Conservation (phyloP, 192 early-diverging fungal species). For the Helicostylum pulchrum region DNA sequence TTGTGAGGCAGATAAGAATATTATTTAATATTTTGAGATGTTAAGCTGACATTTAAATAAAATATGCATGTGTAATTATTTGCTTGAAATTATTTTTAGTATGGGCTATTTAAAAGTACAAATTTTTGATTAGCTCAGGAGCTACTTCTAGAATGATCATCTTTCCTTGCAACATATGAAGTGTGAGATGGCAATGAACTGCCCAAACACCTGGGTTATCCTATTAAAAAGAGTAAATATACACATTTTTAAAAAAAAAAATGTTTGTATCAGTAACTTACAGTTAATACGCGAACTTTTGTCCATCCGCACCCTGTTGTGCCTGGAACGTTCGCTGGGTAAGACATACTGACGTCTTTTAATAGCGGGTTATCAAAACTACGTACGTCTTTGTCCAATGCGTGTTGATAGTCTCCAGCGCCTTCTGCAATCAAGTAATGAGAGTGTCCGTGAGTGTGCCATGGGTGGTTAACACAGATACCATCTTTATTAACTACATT, state of each 20-base stretch:
- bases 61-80: too few relatives aligned
- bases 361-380: constrained; percentile 5
- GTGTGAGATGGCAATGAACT: constrained; percentile 28
- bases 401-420: constrained; percentile 17
- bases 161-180: constrained; percentile 31
- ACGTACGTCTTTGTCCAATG: background rate
- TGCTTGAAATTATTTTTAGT: too few relatives aligned
- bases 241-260: background rate
- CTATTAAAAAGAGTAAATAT: background rate
- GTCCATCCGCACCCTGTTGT: constrained; percentile 17
- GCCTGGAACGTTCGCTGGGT: background rate
- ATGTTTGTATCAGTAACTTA: background rate
- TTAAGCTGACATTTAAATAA: too few relatives aligned
- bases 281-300: constrained; percentile 15
- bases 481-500: background rate
- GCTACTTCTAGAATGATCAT: constrained; percentile 23
- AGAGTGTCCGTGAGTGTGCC: constrained; percentile 27
- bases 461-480: constrained; percentile 16
- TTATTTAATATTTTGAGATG: too few relatives aligned
- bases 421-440: constrained; percentile 29
- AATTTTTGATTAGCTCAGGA: background rate
- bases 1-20: too few relatives aligned
- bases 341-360: constrained; percentile 17
- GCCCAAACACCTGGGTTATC: constrained; percentile 32
- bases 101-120: too few relatives aligned